phyloP scores from a whole-genome alignment of 768 basidiomycete species.

The Suillus occidentalis region DNA sequence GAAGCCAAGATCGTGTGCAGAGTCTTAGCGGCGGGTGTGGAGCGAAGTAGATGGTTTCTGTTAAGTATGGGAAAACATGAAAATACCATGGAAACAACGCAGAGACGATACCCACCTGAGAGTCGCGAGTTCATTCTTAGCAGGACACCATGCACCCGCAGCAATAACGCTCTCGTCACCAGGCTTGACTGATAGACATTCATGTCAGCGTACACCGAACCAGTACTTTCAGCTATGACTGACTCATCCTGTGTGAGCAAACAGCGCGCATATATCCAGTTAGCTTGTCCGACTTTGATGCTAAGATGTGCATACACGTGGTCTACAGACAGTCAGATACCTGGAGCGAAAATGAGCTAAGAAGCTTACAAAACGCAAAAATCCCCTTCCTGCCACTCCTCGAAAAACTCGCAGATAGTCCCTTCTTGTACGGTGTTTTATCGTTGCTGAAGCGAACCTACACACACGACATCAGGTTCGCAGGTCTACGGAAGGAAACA shows the following conservation, averaged over 20 bases:
- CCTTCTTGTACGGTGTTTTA: constrained; percentile 93
- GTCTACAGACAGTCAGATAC: neutral
- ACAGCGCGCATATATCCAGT: neutral
- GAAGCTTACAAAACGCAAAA: constrained; percentile 77
- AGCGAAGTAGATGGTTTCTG: constrained; percentile 63
- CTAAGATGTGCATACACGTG: neutral
- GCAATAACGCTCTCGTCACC: constrained; percentile 72
- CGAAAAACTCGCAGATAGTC: constrained; percentile 81
- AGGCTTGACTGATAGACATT: constrained; percentile 52
- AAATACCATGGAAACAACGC: neutral
- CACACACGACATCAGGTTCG: neutral
- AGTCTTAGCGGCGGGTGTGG: constrained; percentile 41
- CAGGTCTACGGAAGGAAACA: neutral
- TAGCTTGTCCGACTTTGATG: neutral
- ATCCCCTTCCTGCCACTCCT: constrained; percentile 88
- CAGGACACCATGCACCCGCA: constrained; percentile 79
- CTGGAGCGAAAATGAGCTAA: too few relatives aligned
- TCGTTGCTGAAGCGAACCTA: constrained; percentile 90
- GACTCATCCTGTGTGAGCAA: neutral
- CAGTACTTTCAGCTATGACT: neutral
- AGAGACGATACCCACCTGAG: constrained; percentile 51
- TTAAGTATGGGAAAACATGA: neutral
- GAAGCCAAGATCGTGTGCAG: constrained; percentile 67
- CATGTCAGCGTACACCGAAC: neutral
- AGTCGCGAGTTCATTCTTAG: constrained; percentile 73